These are phyloP conservation scores for Toxoplasma gondii DNA, from an alignment of 169 alveolate genomes.

Conservation along the genomic window DNA sequence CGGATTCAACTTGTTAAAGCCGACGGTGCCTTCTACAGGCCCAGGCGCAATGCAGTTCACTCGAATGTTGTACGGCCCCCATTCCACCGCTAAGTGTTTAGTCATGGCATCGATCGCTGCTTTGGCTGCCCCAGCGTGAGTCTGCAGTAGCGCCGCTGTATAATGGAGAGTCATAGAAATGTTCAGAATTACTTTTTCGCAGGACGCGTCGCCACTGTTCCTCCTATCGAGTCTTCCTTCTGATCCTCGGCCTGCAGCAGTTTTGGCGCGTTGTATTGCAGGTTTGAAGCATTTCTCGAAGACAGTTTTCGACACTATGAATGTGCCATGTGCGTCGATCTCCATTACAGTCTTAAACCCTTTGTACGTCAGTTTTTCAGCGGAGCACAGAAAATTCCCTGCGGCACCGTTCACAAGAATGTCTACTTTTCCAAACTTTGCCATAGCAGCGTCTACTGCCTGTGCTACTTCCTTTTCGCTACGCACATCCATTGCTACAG, in stretches of 20 bases:
- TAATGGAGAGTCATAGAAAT: conserved; percentile 70
- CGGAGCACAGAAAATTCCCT: conserved; percentile 83
- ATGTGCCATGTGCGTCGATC: conserved; percentile 86
- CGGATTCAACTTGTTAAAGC: conserved; percentile 64
- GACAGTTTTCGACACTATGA: conserved; percentile 80
- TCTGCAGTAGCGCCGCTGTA: conserved; percentile 53
- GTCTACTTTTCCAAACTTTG: conserved; percentile 80
- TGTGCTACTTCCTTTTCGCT: conserved; percentile 76
- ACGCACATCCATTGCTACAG: conserved; percentile 83
- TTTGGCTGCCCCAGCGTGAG: conserved; percentile 89
- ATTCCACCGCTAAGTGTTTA: conserved; percentile 86
- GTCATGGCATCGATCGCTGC: conserved; percentile 88
- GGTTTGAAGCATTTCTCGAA: conserved; percentile 62
- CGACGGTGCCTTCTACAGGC: conserved; percentile 84
- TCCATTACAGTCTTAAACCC: conserved; percentile 86
- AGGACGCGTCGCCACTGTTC: background rate
- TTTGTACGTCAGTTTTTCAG: conserved; percentile 76
- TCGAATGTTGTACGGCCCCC: conserved; percentile 86
- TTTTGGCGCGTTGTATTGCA: background rate
- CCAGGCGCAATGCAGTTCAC: conserved; percentile 89
- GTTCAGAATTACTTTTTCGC: conserved; percentile 80
- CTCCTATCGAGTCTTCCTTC: background rate
- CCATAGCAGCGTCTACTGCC: conserved; percentile 73
- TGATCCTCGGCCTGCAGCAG: background rate
- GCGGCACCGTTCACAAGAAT: conserved; percentile 89